These are phyloP conservation scores for Pseudognaphalium luteoalbum DNA, from an alignment of 129 eudicot genomes.

Conservation along the genomic window DNA sequence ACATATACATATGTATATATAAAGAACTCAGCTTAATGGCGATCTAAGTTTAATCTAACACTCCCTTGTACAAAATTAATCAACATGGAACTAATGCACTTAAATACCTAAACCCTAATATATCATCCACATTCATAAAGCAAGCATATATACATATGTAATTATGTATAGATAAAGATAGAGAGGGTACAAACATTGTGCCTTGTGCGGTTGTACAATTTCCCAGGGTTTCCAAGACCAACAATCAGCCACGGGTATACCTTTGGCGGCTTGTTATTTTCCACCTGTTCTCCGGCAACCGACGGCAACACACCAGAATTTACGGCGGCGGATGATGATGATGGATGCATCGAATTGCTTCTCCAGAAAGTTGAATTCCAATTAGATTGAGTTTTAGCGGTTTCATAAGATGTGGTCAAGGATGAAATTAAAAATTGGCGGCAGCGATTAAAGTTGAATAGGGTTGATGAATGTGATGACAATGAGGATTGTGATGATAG, in stretches of 20 bases:
- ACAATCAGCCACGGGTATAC: conserved; percentile 83
- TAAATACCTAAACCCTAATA: neutral
- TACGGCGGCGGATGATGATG: conserved; percentile 21
- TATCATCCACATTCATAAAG: neutral
- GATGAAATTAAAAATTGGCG: conserved; percentile 20
- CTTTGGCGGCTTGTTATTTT: conserved; percentile 28
- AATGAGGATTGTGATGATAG: neutral
- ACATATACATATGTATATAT: neutral
- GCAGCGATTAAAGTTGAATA: conserved; percentile 10
- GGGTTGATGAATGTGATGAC: conserved; percentile 18
- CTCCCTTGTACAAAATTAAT: neutral
- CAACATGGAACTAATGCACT: neutral
- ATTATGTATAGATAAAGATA: neutral
- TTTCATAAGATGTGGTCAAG: conserved; percentile 21
- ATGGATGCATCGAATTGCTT: conserved; percentile 23
- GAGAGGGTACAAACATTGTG: conserved; percentile 59
- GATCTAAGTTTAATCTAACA: neutral
- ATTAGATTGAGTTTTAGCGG: conserved; percentile 22
- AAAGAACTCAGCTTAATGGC: no score
- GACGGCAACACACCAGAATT: conserved; percentile 14
- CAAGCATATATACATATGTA: neutral
- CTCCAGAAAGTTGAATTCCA: conserved; percentile 1
- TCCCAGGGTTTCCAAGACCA: conserved; percentile 97
- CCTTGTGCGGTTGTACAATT: conserved; percentile 62
- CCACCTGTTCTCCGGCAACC: conserved; percentile 22